Evolutionary conservation across 805 yeast genomes (phyloP).

Genomic region (Nakazawaea holstii): DNA sequence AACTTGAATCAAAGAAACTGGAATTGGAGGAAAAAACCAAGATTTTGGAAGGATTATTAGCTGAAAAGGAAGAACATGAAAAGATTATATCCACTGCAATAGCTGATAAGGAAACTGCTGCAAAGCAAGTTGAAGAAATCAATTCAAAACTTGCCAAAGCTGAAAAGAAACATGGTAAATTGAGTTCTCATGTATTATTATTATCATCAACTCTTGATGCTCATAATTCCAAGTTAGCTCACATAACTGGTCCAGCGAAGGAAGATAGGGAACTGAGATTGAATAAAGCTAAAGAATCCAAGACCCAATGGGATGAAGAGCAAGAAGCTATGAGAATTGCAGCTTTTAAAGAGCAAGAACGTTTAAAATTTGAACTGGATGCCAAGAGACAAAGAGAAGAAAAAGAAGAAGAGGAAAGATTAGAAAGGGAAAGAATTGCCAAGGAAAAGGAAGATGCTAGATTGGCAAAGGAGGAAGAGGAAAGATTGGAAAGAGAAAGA

Average conservation of each 20-base stretch:
- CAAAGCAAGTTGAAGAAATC: slow-evolving; percentile 27
- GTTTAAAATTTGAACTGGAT: slow-evolving; percentile 32
- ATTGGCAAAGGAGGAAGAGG: slow-evolving; percentile 14
- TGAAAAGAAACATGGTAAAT: slow-evolving; percentile 30
- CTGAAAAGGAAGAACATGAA: slow-evolving; percentile 35
- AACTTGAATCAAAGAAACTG: slow-evolving; percentile 35
- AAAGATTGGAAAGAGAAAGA: slow-evolving; percentile 18
- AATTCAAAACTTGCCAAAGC: slow-evolving; percentile 30
- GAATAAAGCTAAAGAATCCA: slow-evolving; percentile 34
- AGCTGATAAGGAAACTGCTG: slow-evolving; percentile 35
- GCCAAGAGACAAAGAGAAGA: slow-evolving; percentile 36
- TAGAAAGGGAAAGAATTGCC: slow-evolving; percentile 23
- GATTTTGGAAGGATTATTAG: slow-evolving; percentile 34
- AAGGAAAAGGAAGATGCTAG: slow-evolving; percentile 22
- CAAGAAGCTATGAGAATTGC: slow-evolving; percentile 36
- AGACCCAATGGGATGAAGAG: slow-evolving; percentile 39
- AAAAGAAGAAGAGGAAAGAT: slow-evolving; percentile 30
- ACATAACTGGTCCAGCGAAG: slow-evolving; percentile 32
- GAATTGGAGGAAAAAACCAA: slow-evolving; percentile 22
- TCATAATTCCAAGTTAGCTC: slow-evolving; percentile 36
- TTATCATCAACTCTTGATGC: slow-evolving; percentile 37
- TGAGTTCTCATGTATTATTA: slow-evolving; percentile 38
- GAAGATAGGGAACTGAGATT: slow-evolving; percentile 30
- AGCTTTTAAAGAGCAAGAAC: slow-evolving; percentile 42
- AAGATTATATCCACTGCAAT: slow-evolving; percentile 18